Evolutionary conservation across 2,329 filamentous ascomycete species (phyloP), one percentile per base, ranked within the genome.

Genomic region (Hortaea werneckii): DNA sequence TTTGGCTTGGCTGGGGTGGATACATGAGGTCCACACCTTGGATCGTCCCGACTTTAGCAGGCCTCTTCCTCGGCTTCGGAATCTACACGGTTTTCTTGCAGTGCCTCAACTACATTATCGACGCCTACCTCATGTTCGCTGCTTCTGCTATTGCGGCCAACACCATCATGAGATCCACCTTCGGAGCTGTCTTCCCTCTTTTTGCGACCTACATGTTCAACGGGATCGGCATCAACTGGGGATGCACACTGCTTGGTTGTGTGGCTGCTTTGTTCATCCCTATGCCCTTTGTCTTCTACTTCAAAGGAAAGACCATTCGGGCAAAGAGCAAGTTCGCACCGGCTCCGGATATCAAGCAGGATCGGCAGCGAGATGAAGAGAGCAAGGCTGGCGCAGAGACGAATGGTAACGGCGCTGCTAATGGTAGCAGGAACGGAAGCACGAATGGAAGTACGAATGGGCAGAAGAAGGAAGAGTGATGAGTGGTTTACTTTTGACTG

Each of bases 181-280:
- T 70, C 29, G 73, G 71, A 26, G 72, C 70, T 10, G 62, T 5
- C 37, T 75, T 75, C 52, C 74, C 73, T 0, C 65, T 76, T 0
- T 76, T 76, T 53, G 71, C 72, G 0, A 71, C 67, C 0, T 73
- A 77, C 52, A 77, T 78, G 75, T 76, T 76, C 52, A 48, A 75
- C 6, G 68, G 67, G 10, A 68, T 75, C 57, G 72, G 72, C 8
- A 69, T 75, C 11, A 56, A 74, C 42, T 73, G 67, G 67, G 69
- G 68, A 1, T 56, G 59, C 42, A 73, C 71, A 0, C 43, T 74
- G 13, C 61, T 73, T 4, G 71, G 70, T 3, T 69, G 63, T 48
- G 60, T 73, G 1, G 69, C 70, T 1, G 52, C 64, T 3, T 45
- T 68, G 0, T 55, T 67, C 13, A 63, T 71, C 1, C 70, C 70